These are phyloP conservation scores for Hypoxylon fuscum DNA, from an alignment of 495 filamentous ascomycete species.

Conservation along the genomic window DNA sequence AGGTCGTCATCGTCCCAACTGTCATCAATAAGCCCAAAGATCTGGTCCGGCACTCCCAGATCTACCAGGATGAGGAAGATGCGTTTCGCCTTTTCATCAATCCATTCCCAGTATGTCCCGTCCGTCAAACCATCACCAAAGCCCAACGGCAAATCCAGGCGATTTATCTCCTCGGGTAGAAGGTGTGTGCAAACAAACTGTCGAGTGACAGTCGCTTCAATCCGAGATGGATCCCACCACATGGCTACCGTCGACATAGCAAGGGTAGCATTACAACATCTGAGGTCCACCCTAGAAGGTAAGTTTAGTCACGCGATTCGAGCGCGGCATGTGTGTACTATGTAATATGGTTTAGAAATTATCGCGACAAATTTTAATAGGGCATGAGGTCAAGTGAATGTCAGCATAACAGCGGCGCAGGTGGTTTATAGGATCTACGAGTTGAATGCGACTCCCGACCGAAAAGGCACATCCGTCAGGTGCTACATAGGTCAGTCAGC, in stretches of 20 bases:
- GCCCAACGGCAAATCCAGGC: slow-evolving; percentile 72
- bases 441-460: slow-evolving; percentile 26
- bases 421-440: slow-evolving; percentile 36
- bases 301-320: slow-evolving; percentile 22
- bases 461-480: slow-evolving; percentile 26
- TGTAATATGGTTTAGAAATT: slow-evolving; percentile 19
- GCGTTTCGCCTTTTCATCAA: slow-evolving; percentile 77
- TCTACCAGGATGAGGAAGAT: slow-evolving; percentile 86
- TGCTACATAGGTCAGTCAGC: slow-evolving; percentile 37
- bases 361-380: slow-evolving; percentile 10
- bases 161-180: slow-evolving; percentile 68
- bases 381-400: slow-evolving; percentile 19
- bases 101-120: slow-evolving; percentile 93
- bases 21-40: slow-evolving; percentile 85
- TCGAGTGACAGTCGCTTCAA: slow-evolving; percentile 75
- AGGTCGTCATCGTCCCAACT: slow-evolving; percentile 91
- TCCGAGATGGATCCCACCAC: slow-evolving; percentile 85
- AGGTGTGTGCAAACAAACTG: slow-evolving; percentile 75
- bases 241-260: slow-evolving; percentile 47
- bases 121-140: slow-evolving; percentile 92
- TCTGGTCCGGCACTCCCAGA: slow-evolving; percentile 81
- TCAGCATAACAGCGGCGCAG: slow-evolving; percentile 18
- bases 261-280: slow-evolving; percentile 43
- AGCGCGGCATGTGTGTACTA: slow-evolving; percentile 19
- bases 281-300: slow-evolving; percentile 33